Percentiles rank a stretch among this genome's conserved stretches.
Conservation (phyloP, 768 basidiomycete genomes). For the Pleurotus tuber-regium region DNA sequence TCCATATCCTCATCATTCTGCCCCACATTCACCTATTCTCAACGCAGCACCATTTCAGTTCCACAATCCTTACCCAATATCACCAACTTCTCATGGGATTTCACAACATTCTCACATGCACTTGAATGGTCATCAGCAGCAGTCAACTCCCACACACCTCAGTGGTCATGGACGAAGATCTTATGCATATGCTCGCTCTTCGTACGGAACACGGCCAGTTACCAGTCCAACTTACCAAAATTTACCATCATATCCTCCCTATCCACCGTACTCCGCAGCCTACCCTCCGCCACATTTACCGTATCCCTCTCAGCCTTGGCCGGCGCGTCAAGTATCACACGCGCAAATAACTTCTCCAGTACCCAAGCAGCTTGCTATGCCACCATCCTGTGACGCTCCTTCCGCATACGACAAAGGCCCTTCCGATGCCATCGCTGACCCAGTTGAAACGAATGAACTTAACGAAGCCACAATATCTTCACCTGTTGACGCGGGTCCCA, state of each 20-base stretch:
- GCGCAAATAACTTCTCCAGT: conserved; percentile 44
- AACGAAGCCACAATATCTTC: background rate
- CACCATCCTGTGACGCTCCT: conserved; percentile 23
- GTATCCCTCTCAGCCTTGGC: conserved; percentile 28
- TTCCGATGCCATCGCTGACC: background rate
- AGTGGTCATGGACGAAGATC: conserved; percentile 32
- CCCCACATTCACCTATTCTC: background rate
- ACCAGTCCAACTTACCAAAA: conserved; percentile 37
- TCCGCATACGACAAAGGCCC: background rate
- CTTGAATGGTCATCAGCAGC: conserved; percentile 25
- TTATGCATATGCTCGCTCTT: conserved; percentile 22
- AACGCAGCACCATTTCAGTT: background rate
- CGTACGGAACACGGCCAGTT: conserved; percentile 29
- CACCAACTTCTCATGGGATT: conserved; percentile 31
- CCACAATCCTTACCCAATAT: conserved; percentile 20
- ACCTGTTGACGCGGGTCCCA: background rate
- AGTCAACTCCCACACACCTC: conserved; percentile 30
- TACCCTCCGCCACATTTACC: conserved; percentile 32
- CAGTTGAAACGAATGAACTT: background rate
- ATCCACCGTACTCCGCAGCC: conserved; percentile 20
- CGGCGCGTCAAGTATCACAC: background rate
- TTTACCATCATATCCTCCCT: conserved; percentile 24
- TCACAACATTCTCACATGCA: conserved; percentile 18
- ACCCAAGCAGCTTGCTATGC: conserved; percentile 63
- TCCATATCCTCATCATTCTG: conserved; percentile 14